Evolutionary conservation across 2,329 filamentous ascomycete species (phyloP), one percentile per base, ranked within the genome.

Genomic region (Fusarium pseudonygamai): DNA sequence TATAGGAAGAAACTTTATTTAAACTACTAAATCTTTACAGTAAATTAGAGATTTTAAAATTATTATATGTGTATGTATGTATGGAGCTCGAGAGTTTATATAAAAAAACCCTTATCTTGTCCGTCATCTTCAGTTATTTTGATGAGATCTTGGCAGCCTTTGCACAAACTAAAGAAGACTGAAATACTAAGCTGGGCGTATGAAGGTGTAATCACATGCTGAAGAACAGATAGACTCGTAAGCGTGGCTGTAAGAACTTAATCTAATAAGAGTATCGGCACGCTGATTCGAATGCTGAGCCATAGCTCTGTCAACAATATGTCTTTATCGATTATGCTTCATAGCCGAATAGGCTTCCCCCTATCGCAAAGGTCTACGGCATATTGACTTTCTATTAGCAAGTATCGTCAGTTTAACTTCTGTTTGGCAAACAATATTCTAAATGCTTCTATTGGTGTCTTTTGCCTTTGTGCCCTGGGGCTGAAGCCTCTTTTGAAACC

Each of bases 21-120:
- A 8, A 20, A 7, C 9, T 0, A 15, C 47, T 6, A 6, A 0
- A 11, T 12, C 12, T 6, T 3, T 20, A 4, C 10, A 11, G 2
- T 0, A 2, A 24, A 34, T 24, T 5, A 34, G 12, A 24, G 0
- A 2, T 9, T 2, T 14, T 4, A 1, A 6, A 14, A 50, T 5
- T 0, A 24, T 14, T 3, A 13, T 20, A 15, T 24, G 4, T 20
- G 1, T 15, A 24, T 2, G 12, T 5, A 14, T 3, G 12, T 34
- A 34, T 34, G 16, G 5, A 24, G 22, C 11, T 0, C 2, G 3
- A 14, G 2, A 24, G 12, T 2, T 6, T 20, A 24, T 24, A 24
- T 10, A 7, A 2, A 20, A n/a, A 24, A 50, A 7, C 12, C 11
- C 2, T 24, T 24, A 13, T 18, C 3, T 24, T 30, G 1, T 8